Evolutionary conservation across 2,329 filamentous ascomycete species (phyloP).

Genomic region (Metarhizium brunneum): DNA sequence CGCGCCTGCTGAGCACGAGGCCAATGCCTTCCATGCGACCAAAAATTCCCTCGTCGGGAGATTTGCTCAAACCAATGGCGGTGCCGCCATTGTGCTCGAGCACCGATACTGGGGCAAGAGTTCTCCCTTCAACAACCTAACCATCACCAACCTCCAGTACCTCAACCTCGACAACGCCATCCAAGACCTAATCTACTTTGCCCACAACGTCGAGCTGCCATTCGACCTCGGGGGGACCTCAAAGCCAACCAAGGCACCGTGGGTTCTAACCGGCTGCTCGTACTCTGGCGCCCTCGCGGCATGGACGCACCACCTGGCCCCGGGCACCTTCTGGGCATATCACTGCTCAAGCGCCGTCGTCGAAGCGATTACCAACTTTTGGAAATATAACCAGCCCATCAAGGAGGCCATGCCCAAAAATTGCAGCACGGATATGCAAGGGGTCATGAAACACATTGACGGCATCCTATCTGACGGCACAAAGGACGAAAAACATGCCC

Average conservation of each 20-base stretch:
- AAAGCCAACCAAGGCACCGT: conserved; percentile 54
- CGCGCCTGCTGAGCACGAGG: no score
- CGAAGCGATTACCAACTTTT: conserved; percentile 65
- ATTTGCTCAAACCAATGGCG: conserved; percentile 50
- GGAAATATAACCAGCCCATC: conserved; percentile 39
- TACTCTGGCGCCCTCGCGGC: conserved; percentile 68
- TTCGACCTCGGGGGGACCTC: conserved; percentile 58
- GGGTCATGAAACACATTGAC: conserved; percentile 37
- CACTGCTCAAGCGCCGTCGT: conserved; percentile 53
- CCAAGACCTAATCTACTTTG: conserved; percentile 69
- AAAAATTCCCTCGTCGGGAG: no score
- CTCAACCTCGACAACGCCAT: conserved; percentile 69
- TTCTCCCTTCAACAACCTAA: no score
- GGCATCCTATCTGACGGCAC: conserved; percentile 31
- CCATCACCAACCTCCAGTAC: conserved; percentile 47
- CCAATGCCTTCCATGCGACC: no score
- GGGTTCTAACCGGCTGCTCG: conserved; percentile 68
- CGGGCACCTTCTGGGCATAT: conserved; percentile 18
- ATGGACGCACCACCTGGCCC: conserved; percentile 63
- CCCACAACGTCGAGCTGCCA: conserved; percentile 56
- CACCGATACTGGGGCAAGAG: no score
- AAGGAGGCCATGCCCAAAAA: conserved; percentile 37
- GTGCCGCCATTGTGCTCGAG: conserved; percentile 38
- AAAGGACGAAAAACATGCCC: conserved; percentile 26
- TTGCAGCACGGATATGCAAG: conserved; percentile 54